Evolutionary conservation across 176 grass and related monocot genomes (phyloP), one percentile per base, ranked within the genome.

Genomic region (Secale cereale): DNA sequence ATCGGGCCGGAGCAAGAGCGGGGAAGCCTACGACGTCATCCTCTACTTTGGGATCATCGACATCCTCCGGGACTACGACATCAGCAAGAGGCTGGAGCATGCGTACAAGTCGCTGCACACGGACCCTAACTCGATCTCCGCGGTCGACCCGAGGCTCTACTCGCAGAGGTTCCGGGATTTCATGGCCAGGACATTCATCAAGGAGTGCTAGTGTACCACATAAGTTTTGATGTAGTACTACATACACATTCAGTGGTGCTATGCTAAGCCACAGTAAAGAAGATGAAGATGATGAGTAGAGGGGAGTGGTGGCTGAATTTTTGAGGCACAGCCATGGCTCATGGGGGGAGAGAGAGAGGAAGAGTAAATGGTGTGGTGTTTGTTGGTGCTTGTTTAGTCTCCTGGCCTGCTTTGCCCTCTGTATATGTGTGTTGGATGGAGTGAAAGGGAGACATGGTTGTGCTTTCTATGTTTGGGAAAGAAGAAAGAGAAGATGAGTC

Each of bases 31-130:
- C 31, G 81, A 94, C 6, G 89, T 89, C 59, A 29, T 94, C 52
- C 81, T 91, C 68, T 91, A 89, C 65, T 94, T 94, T 72, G 92
- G 92, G 30, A 89, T 94, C 15, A 94, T 94, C 35, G 92, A 94
- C 70, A 91, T 94, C 45, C 81, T 90, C 12, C 83, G 77, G 41
- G 88, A 78, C 27, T 90, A 90, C 12, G 88, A 90, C 81, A 91
- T 94, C 27, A 80, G 66, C 30, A 94, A 94, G 84, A 91, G 85
- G 78, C 78, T 94, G 32, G 92, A 94, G 81, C 92, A 91, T 70
- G 92, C 87, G 8, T 94, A 94, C 86, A 94, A 94, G 64, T 94
- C 92, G 5, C 27, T 94, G n/a, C 92, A 89, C 65, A 74, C 81
- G 8, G 89, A 94, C 69, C 89, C 89, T 2, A 83, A 83, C 80